Conservation (phyloP, 2,329 filamentous ascomycete species). For the Fusarium humuli region DNA sequence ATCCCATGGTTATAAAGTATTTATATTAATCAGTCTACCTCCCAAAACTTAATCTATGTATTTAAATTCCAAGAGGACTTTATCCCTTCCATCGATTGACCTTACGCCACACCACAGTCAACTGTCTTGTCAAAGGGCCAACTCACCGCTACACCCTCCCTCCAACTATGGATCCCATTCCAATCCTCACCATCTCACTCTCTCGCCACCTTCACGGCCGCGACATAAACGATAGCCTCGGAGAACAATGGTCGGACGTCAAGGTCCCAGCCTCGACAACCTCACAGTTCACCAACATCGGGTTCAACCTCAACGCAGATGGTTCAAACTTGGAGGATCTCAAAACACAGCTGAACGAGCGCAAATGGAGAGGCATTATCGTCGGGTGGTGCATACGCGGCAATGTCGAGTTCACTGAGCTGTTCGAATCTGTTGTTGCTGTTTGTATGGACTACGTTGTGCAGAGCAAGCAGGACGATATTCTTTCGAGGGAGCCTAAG, state of each 20-base stretch:
- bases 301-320: slow-evolving; percentile 14
- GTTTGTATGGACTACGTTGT: slow-evolving; percentile 3
- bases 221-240: neutral
- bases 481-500: neutral
- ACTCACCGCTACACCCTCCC: no score
- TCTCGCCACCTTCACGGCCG: slow-evolving; percentile 1
- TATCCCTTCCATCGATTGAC: no score
- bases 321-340: slow-evolving; percentile 1
- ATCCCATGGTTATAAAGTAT: neutral
- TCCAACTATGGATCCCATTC: neutral
- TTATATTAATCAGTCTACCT: neutral
- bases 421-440: slow-evolving; percentile 3
- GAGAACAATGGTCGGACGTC: slow-evolving; percentile 10
- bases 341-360: fast-evolving
- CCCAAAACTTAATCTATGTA: neutral
- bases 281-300: slow-evolving; percentile 8
- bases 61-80: no score
- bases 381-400: slow-evolving; percentile 23
- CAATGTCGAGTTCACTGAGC: slow-evolving; percentile 10
- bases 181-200: slow-evolving; percentile 16
- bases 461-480: neutral
- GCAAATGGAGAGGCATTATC: neutral
- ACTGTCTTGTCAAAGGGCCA: neutral
- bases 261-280: neutral
- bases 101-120: no score